Evolutionary conservation across 78 protist genomes (phyloP), one percentile per base, ranked within the genome.

Genomic region (Dictyostelium capitatum): DNA sequence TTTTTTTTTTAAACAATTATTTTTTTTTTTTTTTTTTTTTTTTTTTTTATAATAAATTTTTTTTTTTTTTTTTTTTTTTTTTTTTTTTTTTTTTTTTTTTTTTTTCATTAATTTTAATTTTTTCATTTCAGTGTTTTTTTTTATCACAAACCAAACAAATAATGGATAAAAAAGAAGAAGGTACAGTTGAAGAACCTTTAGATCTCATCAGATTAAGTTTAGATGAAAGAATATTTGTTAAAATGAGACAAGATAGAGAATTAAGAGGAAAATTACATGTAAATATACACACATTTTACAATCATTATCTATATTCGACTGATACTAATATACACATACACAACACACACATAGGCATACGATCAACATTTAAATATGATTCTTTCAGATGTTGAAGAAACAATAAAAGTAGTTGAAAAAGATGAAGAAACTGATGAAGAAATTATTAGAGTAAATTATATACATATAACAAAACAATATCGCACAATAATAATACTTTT

Each of bases 361-460:
- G 99, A 99, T 89, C 98, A 97, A 82, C 99, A 99, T 78, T 77
- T 98, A 57, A 99, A 99, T 94, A 95, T 98, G 98, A 80, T 99
- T n/a, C 94, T 99, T n/a, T 90, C 98, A 23, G 97, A 99, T 19
- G 99, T 97, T n/a, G 99, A 97, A 62, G 99, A 99, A 92, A 97
- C 97, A 23, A 65, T 97, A 8, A 97, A 95, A 20, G 81, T 75
- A 17, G 89, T 79, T 5, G 91, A 94, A 32, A 78, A 89, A 23
- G 97, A 95, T 74, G 97, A 95, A 62, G 99, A 97, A 23, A 98
- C 99, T 5, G 81, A 73, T 48, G 99, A 98, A 69, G 99, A 97
- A 57, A 85, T 95, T 62, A 92, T 96, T 80, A 96, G 87, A 92
- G 98, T 97, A 78, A 62, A 25, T 59, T 30, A 59, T 59, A 11